Conservation (phyloP, 1,284 basidiomycete genomes). For the Trichosporon ovoides region DNA sequence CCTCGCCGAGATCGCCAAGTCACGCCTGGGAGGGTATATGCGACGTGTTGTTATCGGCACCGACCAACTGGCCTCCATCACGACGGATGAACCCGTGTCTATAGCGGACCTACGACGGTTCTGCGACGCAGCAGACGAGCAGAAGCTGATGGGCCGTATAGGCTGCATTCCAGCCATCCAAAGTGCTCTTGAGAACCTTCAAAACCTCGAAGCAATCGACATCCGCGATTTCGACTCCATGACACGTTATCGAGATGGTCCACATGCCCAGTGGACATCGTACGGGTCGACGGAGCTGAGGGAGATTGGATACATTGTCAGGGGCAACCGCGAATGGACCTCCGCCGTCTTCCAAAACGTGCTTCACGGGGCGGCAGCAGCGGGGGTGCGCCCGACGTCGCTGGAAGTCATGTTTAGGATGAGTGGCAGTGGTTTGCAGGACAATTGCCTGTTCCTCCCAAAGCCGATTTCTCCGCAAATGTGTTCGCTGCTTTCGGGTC, state of each 20-base stretch:
- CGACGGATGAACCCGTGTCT: neutral
- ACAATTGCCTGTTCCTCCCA: constrained; percentile 1
- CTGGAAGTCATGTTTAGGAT: constrained; percentile 9
- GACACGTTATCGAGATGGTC: constrained; percentile 15
- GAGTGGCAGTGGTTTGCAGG: neutral
- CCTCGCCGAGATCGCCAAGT: constrained; percentile 14
- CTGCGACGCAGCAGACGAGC: neutral
- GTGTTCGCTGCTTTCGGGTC: neutral
- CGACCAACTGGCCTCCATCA: neutral
- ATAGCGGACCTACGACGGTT: neutral
- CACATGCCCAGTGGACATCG: neutral
- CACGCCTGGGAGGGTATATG: constrained; percentile 4
- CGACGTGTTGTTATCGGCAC: constrained; percentile 12
- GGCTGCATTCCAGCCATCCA: neutral
- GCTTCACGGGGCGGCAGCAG: neutral
- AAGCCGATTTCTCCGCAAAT: neutral
- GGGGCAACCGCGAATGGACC: neutral
- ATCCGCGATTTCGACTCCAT: constrained; percentile 49
- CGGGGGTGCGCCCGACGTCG: neutral
- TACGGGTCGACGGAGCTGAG: neutral
- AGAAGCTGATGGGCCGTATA: constrained; percentile 3
- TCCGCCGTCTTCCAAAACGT: constrained; percentile 6
- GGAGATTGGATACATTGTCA: too few species aligned
- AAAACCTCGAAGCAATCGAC: constrained; percentile 48
- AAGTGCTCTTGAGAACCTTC: constrained; percentile 5